These are phyloP conservation scores for Zoysia matrella DNA, from an alignment of 202 grass and related monocot genomes.

Conservation along the genomic window DNA sequence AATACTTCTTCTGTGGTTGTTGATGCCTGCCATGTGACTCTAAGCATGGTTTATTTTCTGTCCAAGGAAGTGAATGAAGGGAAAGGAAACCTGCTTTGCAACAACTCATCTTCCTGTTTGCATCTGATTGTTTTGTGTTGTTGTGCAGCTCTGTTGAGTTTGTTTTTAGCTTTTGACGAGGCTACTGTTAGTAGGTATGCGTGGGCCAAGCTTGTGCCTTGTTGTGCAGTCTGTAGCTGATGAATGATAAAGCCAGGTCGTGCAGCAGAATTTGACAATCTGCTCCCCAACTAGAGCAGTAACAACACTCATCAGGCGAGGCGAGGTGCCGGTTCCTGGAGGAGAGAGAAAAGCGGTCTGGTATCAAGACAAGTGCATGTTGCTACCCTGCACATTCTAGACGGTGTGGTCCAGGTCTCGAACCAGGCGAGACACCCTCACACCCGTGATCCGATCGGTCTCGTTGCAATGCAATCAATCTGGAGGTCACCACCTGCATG, in stretches of 20 bases:
- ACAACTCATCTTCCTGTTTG: neutral
- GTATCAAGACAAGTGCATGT: slow-evolving; percentile 11
- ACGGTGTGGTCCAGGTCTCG: slow-evolving; percentile 38
- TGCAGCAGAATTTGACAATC: slow-evolving; percentile 28
- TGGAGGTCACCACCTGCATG: no score
- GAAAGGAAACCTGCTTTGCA: neutral
- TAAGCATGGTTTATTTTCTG: slow-evolving; percentile 10
- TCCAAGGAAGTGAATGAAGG: no score
- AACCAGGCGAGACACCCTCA: neutral
- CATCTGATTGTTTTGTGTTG: neutral
- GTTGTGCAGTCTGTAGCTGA: neutral
- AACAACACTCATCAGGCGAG: neutral
- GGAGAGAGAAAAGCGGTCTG: neutral
- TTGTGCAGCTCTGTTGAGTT: neutral
- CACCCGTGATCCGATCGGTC: no score
- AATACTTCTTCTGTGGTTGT: neutral
- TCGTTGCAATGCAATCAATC: no score
- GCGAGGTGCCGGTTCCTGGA: neutral
- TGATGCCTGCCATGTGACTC: slow-evolving; percentile 1
- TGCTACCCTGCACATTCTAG: slow-evolving; percentile 43
- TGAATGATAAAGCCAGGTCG: neutral
- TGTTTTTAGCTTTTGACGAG: neutral
- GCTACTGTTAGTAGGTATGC: neutral
- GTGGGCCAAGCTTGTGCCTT: neutral
- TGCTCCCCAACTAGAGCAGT: slow-evolving; percentile 14